Evolutionary conservation across 179 eudicot genomes (phyloP).

Genomic region (Dionaea muscipula): DNA sequence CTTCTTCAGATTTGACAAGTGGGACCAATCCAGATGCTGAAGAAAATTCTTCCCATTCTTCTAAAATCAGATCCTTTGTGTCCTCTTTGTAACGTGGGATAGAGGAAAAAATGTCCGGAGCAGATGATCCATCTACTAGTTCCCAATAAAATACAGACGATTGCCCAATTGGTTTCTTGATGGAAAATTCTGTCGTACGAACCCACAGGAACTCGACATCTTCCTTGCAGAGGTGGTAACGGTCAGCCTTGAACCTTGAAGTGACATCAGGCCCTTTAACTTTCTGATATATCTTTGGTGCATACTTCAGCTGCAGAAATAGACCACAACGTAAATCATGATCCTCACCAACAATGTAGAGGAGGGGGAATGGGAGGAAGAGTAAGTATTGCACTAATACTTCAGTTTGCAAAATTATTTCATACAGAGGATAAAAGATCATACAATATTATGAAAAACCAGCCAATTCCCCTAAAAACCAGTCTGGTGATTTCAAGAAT

Average conservation of each 20-base stretch:
- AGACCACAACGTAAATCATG: background rate
- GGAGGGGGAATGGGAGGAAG: too few relatives aligned
- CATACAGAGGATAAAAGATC: too few relatives aligned
- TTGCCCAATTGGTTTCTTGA: slow-evolving; percentile 51
- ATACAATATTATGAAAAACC: too few relatives aligned
- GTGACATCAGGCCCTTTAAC: slow-evolving; percentile 49
- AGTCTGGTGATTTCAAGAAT: too few relatives aligned
- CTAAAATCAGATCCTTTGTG: slow-evolving; percentile 26
- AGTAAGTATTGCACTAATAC: too few relatives aligned
- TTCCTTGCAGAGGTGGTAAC: slow-evolving; percentile 78
- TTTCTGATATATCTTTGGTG: slow-evolving; percentile 62
- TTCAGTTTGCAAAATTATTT: too few relatives aligned
- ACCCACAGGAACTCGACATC: slow-evolving; percentile 69
- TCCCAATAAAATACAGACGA: slow-evolving; percentile 72
- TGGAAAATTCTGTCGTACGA: slow-evolving; percentile 74
- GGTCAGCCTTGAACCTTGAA: slow-evolving; percentile 46
- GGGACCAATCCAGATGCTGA: slow-evolving; percentile 58
- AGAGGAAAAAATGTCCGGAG: slow-evolving; percentile 26
- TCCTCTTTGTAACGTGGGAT: slow-evolving; percentile 42
- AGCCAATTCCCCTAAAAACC: too few relatives aligned
- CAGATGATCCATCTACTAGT: slow-evolving; percentile 30
- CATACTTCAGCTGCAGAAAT: slow-evolving; percentile 58
- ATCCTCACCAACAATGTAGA: background rate
- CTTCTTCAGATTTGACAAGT: slow-evolving; percentile 32
- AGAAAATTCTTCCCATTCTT: slow-evolving; percentile 33